phyloP scores from a whole-genome alignment of 495 filamentous ascomycete species.

The Immersiella caudata region DNA sequence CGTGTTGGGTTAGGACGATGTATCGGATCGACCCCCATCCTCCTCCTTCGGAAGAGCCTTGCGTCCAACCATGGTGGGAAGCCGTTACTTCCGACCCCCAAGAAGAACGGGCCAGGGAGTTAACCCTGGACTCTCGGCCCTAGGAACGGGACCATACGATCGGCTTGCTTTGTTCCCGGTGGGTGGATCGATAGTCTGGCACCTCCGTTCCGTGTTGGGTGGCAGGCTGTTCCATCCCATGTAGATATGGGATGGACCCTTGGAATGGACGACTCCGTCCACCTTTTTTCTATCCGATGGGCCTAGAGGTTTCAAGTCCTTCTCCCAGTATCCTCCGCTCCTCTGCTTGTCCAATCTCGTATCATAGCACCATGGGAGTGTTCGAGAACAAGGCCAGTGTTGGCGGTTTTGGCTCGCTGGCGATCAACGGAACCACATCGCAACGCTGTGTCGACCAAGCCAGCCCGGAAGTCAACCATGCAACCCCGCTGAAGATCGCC shows the following conservation, averaged over 20 bases:
- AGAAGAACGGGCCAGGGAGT: not conserved
- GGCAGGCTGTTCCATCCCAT: too few relatives aligned
- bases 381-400: not conserved
- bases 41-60: not conserved
- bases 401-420: not conserved
- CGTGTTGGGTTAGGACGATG: not conserved
- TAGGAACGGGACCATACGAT: too few relatives aligned
- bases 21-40: not conserved
- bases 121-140: too few relatives aligned
- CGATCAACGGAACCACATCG: not conserved
- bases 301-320: not conserved
- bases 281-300: not conserved
- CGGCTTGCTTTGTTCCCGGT: too few relatives aligned
- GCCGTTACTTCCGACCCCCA: not conserved
- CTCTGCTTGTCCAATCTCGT: too few relatives aligned
- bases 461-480: not conserved
- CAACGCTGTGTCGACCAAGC: not conserved
- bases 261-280: too few relatives aligned
- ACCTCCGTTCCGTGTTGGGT: too few relatives aligned
- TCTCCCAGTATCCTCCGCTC: not conserved
- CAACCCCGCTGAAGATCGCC: slow-evolving; percentile 38
- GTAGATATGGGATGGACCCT: too few relatives aligned
- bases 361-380: not conserved
- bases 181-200: too few relatives aligned
- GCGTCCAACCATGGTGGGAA: not conserved